A percentile compares a stretch with the other conserved stretches of the same genome.
These are phyloP conservation scores for Triticum turgidum DNA, from an alignment of 176 grass and related monocot genomes.

Conservation along the genomic window DNA sequence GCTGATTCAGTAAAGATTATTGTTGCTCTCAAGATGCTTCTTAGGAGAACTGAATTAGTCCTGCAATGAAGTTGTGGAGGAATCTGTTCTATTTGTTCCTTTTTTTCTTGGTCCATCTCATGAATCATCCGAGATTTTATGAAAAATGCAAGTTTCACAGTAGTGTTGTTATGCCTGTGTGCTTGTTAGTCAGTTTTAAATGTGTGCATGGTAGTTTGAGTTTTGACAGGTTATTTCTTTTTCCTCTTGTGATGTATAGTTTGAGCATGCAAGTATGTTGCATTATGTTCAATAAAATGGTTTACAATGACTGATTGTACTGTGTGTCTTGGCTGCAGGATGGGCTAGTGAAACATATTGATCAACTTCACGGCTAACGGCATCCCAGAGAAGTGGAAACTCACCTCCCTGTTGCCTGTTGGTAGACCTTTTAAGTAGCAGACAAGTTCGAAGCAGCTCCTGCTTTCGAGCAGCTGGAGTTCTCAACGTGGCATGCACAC, in stretches of 20 bases:
- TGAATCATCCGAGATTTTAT: background rate
- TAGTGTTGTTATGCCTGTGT: background rate
- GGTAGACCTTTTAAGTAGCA: background rate
- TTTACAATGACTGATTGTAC: background rate
- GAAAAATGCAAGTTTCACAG: background rate
- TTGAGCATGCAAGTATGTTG: background rate
- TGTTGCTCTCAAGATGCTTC: constrained; percentile 25
- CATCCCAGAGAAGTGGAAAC: background rate
- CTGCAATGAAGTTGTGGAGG: background rate
- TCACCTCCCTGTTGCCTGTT: no score
- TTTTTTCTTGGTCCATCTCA: background rate
- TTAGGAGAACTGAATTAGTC: background rate
- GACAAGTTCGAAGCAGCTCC: background rate
- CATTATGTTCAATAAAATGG: background rate
- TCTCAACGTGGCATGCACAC: background rate
- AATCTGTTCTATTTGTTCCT: background rate
- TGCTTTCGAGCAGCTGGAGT: background rate
- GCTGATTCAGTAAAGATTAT: constrained; percentile 27
- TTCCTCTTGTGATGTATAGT: background rate
- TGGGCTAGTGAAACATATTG: constrained; percentile 37
- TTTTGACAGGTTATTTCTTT: background rate
- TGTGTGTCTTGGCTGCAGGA: constrained; percentile 29
- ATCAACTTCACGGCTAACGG: background rate
- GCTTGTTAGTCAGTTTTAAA: background rate
- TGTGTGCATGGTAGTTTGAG: background rate